Conservation (phyloP, 2,329 filamentous ascomycete species). For the Magnaporthales sp. region DNA sequence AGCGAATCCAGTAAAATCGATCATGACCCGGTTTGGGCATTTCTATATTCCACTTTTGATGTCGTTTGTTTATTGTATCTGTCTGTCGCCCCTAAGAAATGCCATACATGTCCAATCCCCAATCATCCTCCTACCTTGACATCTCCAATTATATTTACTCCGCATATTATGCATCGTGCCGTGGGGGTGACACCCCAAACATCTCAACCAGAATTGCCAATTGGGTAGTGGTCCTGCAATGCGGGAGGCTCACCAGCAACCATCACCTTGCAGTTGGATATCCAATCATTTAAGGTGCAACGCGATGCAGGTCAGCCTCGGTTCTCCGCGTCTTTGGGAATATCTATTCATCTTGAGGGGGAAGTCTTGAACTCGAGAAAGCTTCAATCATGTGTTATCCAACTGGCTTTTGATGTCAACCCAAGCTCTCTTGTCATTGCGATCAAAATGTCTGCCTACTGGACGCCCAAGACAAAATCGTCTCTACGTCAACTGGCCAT, state of each 20-base stretch:
- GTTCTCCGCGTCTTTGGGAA: neutral
- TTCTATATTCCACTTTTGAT: too few relatives aligned
- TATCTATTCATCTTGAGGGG: too few relatives aligned
- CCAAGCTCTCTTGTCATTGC: neutral
- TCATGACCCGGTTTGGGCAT: neutral
- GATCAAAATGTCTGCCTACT: neutral
- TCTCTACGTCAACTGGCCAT: neutral
- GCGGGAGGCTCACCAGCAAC: neutral
- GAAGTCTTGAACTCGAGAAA: neutral
- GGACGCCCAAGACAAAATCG: neutral
- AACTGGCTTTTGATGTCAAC: neutral
- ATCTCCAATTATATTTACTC: neutral
- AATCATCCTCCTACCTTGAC: neutral
- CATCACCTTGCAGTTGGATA: neutral
- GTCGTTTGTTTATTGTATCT: neutral
- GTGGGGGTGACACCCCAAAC: neutral
- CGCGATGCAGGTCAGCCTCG: neutral
- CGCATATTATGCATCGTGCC: neutral
- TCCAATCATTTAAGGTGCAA: neutral
- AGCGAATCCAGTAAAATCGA: neutral
- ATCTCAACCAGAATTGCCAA: neutral
- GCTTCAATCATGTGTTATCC: neutral
- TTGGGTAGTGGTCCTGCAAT: neutral
- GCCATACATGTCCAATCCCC: neutral
- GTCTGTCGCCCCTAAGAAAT: neutral